These are phyloP conservation scores for Sclerotinia minor DNA, from an alignment of 2,329 filamentous ascomycete species.

Conservation along the genomic window DNA sequence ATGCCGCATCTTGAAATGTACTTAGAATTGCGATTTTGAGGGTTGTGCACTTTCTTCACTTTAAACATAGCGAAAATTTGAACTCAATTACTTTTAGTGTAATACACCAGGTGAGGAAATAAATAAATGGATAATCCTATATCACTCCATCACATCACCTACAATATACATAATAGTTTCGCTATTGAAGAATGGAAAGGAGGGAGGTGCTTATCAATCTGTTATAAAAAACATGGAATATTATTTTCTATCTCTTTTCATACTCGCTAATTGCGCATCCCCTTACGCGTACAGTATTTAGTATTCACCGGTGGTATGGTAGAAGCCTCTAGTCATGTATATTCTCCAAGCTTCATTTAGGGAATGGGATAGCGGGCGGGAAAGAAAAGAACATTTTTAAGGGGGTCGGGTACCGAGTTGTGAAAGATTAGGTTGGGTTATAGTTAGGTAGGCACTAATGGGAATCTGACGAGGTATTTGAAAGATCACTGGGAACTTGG, in stretches of 20 bases:
- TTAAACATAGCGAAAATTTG: background rate
- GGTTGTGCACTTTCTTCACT: background rate
- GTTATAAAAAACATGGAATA: conserved; percentile 1
- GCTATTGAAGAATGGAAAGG: background rate
- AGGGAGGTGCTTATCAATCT: background rate
- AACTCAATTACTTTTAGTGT: background rate
- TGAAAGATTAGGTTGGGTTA: background rate
- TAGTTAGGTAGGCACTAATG: background rate
- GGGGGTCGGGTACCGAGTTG: conserved; percentile 7
- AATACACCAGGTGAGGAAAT: background rate
- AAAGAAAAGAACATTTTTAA: too few species aligned
- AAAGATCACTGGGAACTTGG: background rate
- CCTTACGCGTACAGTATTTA: background rate
- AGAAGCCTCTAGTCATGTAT: too few species aligned
- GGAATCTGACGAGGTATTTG: background rate
- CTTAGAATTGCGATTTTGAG: background rate
- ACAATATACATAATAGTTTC: conserved; percentile 5
- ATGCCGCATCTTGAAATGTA: background rate
- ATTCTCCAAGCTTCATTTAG: too few species aligned
- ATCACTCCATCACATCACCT: background rate
- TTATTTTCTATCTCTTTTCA: background rate
- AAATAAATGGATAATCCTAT: background rate
- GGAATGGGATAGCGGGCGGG: background rate
- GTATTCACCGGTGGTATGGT: background rate
- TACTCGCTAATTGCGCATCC: background rate